Evolutionary conservation across 805 yeast genomes (phyloP), one percentile per base, ranked within the genome.

Genomic region (Starmerella stigmatis): DNA sequence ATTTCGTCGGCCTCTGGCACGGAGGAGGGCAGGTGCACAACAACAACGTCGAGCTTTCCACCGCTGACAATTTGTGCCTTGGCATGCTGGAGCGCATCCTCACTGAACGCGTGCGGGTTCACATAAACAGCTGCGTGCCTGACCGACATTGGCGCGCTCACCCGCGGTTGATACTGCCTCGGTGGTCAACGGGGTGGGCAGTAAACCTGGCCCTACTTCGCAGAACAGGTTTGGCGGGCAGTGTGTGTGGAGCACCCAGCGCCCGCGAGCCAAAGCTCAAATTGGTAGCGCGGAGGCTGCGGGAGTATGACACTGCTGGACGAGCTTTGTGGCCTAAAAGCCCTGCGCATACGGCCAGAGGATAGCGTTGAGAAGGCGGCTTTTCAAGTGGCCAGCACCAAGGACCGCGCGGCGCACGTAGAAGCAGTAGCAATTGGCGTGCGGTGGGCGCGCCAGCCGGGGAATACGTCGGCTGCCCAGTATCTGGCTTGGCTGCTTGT

Each of bases 41-140:
- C 44, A 9, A 54, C 43, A 2, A 52, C 35, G 26, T 54, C 56
- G 8, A 54, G 51, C 8, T 17, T 12, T 19, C 49, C 57, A 19
- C 48, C 47, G 4, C 22, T 15, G 10, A 13, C 5, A 10, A 49
- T 29, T 3, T 11, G 9, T 6, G 9, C 16, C 12, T 42, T 41
- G 1, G 51, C 49, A 7, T 10, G 19, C 15, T 26, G 19, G 3
- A 54, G 11, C 10, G 38, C 45, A 4, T 15, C 21, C 16, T 17
- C 28, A 22, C 43, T 32, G 28, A 45, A 41, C 10, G 34, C 33
- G 5, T 15, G 23, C 12, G 43, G 39, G 22, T 41, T 28, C 13
- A 36, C 13, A 12, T 26, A 12, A 8, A 41, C 38, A 2, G 26
- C 49, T 6, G 35, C 46, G 25, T 46, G 43, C n/a, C n/a, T n/a